Percentiles rank a stretch among this genome's conserved stretches.
Evolutionary conservation across 495 filamentous ascomycete genomes (phyloP).

Genomic region (Hypoxylon fuscum): DNA sequence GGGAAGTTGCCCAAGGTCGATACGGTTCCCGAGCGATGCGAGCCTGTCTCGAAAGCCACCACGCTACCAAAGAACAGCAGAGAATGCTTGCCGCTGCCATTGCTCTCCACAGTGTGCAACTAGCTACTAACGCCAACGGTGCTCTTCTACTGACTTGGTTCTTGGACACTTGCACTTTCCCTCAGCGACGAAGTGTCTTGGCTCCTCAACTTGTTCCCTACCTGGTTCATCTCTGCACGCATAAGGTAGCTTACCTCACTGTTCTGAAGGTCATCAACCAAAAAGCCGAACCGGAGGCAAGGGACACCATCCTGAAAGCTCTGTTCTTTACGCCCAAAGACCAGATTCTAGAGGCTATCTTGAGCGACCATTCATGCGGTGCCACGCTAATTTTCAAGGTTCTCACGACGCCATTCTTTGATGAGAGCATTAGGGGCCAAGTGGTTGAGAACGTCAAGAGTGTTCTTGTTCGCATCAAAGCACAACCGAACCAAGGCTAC

Average conservation of each 20-base stretch:
- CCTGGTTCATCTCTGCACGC: conserved; percentile 95
- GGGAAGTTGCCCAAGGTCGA: conserved; percentile 91
- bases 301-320: conserved; percentile 90
- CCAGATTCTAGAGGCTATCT: conserved; percentile 86
- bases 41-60: conserved; percentile 95
- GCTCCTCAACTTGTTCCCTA: conserved; percentile 94
- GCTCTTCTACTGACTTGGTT: conserved; percentile 97
- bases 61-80: conserved; percentile 94
- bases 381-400: conserved; percentile 98
- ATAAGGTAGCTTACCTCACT: conserved; percentile 98
- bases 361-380: conserved; percentile 90
- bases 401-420: conserved; percentile 95
- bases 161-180: conserved; percentile 97
- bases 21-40: conserved; percentile 97
- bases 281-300: conserved; percentile 89
- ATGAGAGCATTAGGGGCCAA: conserved; percentile 86
- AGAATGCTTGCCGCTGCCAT: conserved; percentile 94
- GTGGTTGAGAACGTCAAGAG: conserved; percentile 91
- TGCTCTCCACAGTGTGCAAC: conserved; percentile 92
- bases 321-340: conserved; percentile 94
- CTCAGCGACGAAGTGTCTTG: conserved; percentile 87
- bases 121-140: conserved; percentile 96
- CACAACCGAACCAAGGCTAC: conserved; percentile 92
- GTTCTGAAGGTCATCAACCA: conserved; percentile 99
- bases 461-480: conserved; percentile 89